phyloP scores from a whole-genome alignment of 2,329 filamentous ascomycete species.

The Fusarium sp. region DNA sequence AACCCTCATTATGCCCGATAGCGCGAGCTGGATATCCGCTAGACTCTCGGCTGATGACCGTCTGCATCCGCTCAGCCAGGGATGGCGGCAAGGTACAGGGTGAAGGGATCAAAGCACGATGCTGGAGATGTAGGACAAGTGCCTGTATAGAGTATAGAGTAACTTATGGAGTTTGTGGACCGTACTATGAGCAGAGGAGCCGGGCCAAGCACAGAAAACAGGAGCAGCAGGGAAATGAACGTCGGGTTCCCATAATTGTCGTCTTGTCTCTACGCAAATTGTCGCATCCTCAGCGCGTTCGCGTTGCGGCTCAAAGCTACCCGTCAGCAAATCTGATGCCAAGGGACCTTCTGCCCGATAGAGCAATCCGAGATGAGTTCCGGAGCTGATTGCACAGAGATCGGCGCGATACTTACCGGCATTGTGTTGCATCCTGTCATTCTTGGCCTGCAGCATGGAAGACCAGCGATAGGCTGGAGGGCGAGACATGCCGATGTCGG shows the following conservation, averaged over 20 bases:
- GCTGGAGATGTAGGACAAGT: neutral
- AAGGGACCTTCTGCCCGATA: neutral
- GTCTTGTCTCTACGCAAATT: neutral
- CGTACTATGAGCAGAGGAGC: neutral
- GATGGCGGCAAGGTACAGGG: neutral
- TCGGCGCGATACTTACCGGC: neutral
- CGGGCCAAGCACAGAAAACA: neutral
- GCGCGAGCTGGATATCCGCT: neutral
- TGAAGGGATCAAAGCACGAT: neutral
- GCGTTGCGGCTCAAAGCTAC: conserved; percentile 10
- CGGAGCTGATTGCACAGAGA: neutral
- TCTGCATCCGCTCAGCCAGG: conserved; percentile 21
- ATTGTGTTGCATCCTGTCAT: neutral
- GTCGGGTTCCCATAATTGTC: too few species aligned
- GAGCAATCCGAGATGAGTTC: conserved; percentile 14
- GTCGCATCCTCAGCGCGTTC: neutral
- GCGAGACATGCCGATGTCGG: neutral
- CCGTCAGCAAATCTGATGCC: neutral
- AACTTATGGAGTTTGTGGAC: neutral
- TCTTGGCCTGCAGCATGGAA: neutral
- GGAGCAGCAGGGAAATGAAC: neutral
- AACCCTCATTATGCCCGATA: conserved; percentile 22
- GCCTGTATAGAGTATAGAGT: neutral
- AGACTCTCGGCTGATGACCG: conserved; percentile 22
- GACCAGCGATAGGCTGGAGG: neutral